These are phyloP conservation scores for Nothophytophthora sp. DNA, from an alignment of 352 stramenopile genomes.

Conservation along the genomic window DNA sequence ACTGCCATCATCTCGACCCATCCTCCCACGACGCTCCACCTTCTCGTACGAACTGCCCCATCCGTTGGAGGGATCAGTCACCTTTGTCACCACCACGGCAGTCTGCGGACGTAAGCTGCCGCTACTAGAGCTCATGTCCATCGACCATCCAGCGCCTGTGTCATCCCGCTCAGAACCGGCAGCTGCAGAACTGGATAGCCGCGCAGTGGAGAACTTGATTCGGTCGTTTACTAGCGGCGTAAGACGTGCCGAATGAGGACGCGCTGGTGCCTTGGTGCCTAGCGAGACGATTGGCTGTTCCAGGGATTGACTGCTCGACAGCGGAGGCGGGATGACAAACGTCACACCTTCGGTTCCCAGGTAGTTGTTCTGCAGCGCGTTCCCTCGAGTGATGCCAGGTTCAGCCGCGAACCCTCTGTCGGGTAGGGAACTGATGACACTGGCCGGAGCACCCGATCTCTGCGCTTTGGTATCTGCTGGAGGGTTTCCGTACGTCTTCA, in stretches of 20 bases:
- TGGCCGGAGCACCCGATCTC: conserved; percentile 15
- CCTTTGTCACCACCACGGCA: conserved; percentile 41
- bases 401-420: conserved; percentile 12
- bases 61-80: conserved; percentile 16
- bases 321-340: conserved; percentile 56
- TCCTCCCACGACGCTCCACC: not conserved
- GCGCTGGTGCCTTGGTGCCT: conserved; percentile 27
- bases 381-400: conserved; percentile 24
- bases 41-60: conserved; percentile 5
- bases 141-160: conserved; percentile 14
- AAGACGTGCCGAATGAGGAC: conserved; percentile 33
- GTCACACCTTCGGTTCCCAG: conserved; percentile 32
- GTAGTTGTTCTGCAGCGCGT: conserved; percentile 49
- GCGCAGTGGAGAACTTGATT: conserved; percentile 36
- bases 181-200: conserved; percentile 12
- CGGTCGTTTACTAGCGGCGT: conserved; percentile 43
- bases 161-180: conserved; percentile 9
- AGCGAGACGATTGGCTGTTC: conserved; percentile 17
- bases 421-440: conserved; percentile 5
- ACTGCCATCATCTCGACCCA: conserved; percentile 3
- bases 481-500: conserved; percentile 52
- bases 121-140: conserved; percentile 20
- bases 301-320: conserved; percentile 32
- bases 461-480: conserved; percentile 20
- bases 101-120: conserved; percentile 28